Conservation (phyloP, 768 basidiomycete species). For the Leccinum subgranulosum region DNA sequence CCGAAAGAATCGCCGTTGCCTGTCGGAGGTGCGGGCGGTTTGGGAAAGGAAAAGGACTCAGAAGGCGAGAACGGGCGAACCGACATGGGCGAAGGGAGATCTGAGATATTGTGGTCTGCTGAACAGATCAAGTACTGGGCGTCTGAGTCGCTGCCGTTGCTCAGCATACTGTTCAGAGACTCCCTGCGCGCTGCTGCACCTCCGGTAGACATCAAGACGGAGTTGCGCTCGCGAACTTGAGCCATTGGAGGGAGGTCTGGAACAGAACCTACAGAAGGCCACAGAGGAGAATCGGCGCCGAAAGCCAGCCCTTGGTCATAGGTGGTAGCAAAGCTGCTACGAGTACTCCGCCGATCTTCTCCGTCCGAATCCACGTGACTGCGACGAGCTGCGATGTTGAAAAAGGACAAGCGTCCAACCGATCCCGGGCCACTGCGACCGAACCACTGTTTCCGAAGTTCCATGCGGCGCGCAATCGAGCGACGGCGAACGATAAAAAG, state of each 20-base stretch:
- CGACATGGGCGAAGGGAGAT: slow-evolving; percentile 49
- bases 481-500: slow-evolving; percentile 48
- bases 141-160: slow-evolving; percentile 33
- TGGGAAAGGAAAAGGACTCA: slow-evolving; percentile 68
- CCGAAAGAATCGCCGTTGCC: not conserved
- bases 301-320: slow-evolving; percentile 41
- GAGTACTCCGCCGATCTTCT: slow-evolving; percentile 32
- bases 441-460: slow-evolving; percentile 43
- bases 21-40: slow-evolving; percentile 41
- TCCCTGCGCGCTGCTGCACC: slow-evolving; percentile 27
- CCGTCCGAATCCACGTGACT: slow-evolving; percentile 12
- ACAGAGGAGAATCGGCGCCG: slow-evolving; percentile 19
- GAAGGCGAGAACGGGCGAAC: slow-evolving; percentile 65
- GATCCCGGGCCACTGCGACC: slow-evolving; percentile 13
- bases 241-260: slow-evolving; percentile 54
- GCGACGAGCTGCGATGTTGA: slow-evolving; percentile 11
- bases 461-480: slow-evolving; percentile 38
- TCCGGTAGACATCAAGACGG: slow-evolving; percentile 22
- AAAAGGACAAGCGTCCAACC: not conserved
- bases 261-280: slow-evolving; percentile 9
- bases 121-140: slow-evolving; percentile 41
- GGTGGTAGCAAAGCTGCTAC: slow-evolving; percentile 68
- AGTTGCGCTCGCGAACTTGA: slow-evolving; percentile 43
- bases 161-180: slow-evolving; percentile 41
- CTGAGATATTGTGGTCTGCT: slow-evolving; percentile 11